These are phyloP conservation scores for Bipolaris bicolor DNA, from an alignment of 2,329 filamentous ascomycete species.

Conservation along the genomic window DNA sequence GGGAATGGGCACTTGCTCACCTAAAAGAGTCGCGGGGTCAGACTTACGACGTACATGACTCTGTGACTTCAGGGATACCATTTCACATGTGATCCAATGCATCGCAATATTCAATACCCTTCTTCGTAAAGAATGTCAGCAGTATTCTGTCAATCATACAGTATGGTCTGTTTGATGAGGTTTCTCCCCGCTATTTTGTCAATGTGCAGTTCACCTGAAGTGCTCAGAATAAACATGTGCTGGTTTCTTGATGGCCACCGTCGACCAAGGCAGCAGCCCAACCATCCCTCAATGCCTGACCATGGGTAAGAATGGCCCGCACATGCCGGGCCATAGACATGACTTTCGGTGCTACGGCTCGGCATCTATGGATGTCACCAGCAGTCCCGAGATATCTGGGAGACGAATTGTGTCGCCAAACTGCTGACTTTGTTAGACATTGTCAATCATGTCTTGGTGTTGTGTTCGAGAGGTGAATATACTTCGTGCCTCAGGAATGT, in stretches of 20 bases:
- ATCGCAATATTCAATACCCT: conserved; percentile 37
- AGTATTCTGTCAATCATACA: conserved; percentile 45
- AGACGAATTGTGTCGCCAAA: background rate
- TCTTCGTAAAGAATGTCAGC: conserved; percentile 29
- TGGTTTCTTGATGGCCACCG: conserved; percentile 31
- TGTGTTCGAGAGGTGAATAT: too few relatives aligned
- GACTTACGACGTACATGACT: conserved; percentile 39
- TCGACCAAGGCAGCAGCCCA: conserved; percentile 45
- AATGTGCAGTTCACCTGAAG: conserved; percentile 34
- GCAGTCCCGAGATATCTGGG: background rate
- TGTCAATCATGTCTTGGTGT: too few relatives aligned
- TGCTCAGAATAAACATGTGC: conserved; percentile 28
- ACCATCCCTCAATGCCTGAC: conserved; percentile 23
- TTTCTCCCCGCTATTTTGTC: conserved; percentile 38
- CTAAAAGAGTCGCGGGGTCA: conserved; percentile 20
- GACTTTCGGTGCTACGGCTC: background rate
- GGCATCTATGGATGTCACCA: background rate
- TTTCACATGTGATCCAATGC: conserved; percentile 40
- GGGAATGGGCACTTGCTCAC: background rate
- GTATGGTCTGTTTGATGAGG: conserved; percentile 27
- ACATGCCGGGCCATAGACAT: too few relatives aligned
- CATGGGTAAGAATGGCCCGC: conserved; percentile 4
- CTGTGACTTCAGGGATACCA: conserved; percentile 38
- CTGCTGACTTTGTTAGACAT: too few relatives aligned
- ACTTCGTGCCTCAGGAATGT: too few relatives aligned